Evolutionary conservation across 1,284 basidiomycete genomes (phyloP).

Genomic region (Lignosus rhinocerotis): DNA sequence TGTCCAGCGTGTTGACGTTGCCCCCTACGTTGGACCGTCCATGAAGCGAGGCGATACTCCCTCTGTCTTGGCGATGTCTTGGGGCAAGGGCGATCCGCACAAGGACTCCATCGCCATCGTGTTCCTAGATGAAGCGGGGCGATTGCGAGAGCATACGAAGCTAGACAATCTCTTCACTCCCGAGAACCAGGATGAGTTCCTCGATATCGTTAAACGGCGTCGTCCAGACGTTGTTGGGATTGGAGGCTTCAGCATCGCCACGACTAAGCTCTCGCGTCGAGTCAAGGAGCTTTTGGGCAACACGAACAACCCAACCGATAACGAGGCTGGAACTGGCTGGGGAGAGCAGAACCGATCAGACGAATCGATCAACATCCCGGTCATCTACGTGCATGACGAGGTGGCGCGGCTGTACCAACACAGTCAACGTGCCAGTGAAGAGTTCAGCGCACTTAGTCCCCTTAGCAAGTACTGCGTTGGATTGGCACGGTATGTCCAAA

Average conservation of each 20-base stretch:
- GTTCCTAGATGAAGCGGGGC: constrained; percentile 86
- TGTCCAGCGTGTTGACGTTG: constrained; percentile 66
- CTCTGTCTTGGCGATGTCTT: constrained; percentile 89
- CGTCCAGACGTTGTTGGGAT: constrained; percentile 89
- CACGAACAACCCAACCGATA: constrained; percentile 25
- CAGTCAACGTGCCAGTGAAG: constrained; percentile 82
- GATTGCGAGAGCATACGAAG: constrained; percentile 85
- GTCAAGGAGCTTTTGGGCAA: constrained; percentile 51
- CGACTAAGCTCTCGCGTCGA: constrained; percentile 68
- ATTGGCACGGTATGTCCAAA: constrained; percentile 91
- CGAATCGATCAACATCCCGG: constrained; percentile 60
- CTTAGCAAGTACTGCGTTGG: constrained; percentile 95
- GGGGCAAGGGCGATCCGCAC: constrained; percentile 92
- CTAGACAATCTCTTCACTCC: constrained; percentile 84
- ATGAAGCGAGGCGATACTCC: constrained; percentile 74
- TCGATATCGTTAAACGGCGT: constrained; percentile 78
- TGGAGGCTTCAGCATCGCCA: constrained; percentile 86
- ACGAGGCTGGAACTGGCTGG: constrained; percentile 4
- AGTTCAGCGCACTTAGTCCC: constrained; percentile 81
- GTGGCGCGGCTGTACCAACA: constrained; percentile 94
- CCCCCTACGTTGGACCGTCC: constrained; percentile 68
- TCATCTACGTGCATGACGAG: constrained; percentile 89
- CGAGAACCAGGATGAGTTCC: constrained; percentile 72
- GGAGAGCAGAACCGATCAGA: constrained; percentile 32
- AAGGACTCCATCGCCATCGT: constrained; percentile 88